Percentiles rank a stretch among this genome's conserved stretches.
These are phyloP conservation scores for Leishmania guyanensis DNA, from an alignment of 208 protist genomes.

Conservation along the genomic window DNA sequence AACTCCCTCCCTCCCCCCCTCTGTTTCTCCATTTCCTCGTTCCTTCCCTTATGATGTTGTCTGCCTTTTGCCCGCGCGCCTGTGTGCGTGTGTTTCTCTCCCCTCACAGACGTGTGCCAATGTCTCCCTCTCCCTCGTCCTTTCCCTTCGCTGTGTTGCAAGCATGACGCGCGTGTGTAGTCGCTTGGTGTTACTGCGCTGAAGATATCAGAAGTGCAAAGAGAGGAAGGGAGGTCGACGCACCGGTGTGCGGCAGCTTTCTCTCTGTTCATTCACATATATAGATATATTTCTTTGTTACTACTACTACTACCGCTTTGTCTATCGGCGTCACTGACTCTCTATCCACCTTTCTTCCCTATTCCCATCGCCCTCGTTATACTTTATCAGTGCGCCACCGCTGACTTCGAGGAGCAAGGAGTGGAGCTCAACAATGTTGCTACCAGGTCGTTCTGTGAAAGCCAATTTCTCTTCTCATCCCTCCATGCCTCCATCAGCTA, in stretches of 20 bases:
- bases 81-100: too few species aligned
- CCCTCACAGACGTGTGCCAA: too few species aligned
- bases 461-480: not conserved
- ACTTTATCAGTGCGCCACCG: not conserved
- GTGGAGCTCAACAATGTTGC: not conserved
- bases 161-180: not conserved
- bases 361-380: not conserved
- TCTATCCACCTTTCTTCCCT: not conserved
- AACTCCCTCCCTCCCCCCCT: not conserved
- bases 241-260: not conserved
- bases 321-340: not conserved
- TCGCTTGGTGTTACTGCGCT: not conserved
- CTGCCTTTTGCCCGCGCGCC: conserved; percentile 1
- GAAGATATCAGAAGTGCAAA: not conserved
- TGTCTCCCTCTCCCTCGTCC: not conserved
- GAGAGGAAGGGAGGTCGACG: not conserved
- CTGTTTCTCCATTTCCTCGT: conserved; percentile 7
- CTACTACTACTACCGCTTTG: not conserved
- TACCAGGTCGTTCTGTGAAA: not conserved
- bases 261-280: not conserved
- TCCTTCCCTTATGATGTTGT: conserved; percentile 14
- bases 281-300: not conserved
- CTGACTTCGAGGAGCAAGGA: not conserved
- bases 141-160: not conserved
- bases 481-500: not conserved